These are phyloP conservation scores for Chlamydomonas incerta DNA, from an alignment of 139 green algal species.

Conservation along the genomic window DNA sequence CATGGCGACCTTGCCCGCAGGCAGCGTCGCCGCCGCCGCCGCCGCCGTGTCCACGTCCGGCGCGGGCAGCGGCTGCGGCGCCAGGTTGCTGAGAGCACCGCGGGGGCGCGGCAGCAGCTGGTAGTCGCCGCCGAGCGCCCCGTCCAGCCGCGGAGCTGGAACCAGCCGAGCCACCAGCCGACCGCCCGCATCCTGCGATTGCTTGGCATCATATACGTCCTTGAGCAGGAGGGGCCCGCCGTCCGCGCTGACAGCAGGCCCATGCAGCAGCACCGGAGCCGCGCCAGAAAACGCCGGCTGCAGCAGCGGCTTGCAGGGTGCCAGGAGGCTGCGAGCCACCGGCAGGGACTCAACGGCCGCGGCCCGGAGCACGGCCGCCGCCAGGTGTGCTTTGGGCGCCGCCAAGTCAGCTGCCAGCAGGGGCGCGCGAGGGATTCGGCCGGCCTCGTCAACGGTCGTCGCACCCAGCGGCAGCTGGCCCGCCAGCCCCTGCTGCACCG, in stretches of 20 bases:
- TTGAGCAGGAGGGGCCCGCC: no score
- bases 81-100: constrained; percentile 65
- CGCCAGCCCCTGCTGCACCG: not conserved
- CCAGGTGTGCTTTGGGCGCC: not conserved
- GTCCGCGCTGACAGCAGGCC: no score
- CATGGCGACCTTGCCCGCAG: constrained; percentile 60
- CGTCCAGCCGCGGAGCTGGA: no score
- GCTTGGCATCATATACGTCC: no score
- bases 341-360: not conserved
- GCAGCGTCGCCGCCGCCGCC: not conserved
- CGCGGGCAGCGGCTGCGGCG: constrained; percentile 47
- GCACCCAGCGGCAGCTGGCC: not conserved
- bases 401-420: no score
- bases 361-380: constrained; percentile 38
- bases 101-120: constrained; percentile 63
- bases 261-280: no score
- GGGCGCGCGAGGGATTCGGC: no score
- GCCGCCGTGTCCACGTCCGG: not conserved
- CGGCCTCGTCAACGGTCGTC: no score
- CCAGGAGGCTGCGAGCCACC: not conserved
- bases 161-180: no score
- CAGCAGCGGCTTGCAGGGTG: not conserved
- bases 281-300: no score
- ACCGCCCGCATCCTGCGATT: no score
- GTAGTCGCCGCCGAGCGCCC: not conserved